Evolutionary conservation across 1,284 basidiomycete genomes (phyloP), one percentile per base, ranked within the genome.

Genomic region (Trichosporon coremiiforme): DNA sequence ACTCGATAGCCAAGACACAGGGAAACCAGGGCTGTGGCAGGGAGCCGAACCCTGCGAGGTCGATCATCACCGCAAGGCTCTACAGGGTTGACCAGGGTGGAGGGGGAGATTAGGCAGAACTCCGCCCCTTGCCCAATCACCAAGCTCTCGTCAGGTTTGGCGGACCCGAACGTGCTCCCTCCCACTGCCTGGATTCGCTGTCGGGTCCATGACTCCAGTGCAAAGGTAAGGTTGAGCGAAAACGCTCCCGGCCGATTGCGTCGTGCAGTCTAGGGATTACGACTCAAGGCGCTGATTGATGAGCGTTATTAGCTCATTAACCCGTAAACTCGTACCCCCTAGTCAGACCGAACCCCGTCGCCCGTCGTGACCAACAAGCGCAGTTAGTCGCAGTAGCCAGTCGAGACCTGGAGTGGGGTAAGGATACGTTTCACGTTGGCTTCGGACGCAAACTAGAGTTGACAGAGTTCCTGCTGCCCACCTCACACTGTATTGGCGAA

Each of bases 51-150:
- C 47, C 47, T 53, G 47, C 13, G 47, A 53, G 47, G 47, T 53
- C 47, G 47, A 53, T 53, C 47, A 53, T 53, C 47, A 53, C 47
- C 47, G 47, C 47, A 45, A 15, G 41, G 41, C 41, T 2, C 3
- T 10, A 4, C 12, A 38, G 10, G 36, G 10, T 12, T 12, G 8
- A 2, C 2, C 47, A 22, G 47, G 47, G 47, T n/a, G 2, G 66
- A 75, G 25, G 79, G 64, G 69, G 79, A 76, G 53, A 78, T 73
- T 62, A 79, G 77, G 71, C 76, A 80, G 50, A 76, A 78, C 67
- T 77, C 29, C 12, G 71, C 76, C 53, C 75, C 20, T 22, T 20
- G 8, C 2, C 47, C 47, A 53, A 53, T 53, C 36, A 38, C 36
- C 36, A 38, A 15, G 20, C 4, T 5, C 4, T n/a, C 20, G 10